Conservation (phyloP, 768 basidiomycete genomes). For the Chalciporus chontae region DNA sequence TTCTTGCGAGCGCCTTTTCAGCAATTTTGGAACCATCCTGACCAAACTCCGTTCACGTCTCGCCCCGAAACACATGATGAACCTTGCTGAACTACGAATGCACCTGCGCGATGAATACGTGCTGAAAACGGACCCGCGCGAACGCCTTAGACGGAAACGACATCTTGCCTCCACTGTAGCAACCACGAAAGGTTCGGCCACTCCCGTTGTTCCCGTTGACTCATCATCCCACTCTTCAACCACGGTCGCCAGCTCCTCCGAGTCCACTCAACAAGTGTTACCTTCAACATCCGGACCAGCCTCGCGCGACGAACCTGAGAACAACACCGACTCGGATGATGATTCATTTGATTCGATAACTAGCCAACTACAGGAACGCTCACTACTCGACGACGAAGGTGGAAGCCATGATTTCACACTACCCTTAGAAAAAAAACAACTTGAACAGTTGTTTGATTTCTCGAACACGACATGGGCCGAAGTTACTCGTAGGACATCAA, state of each 20-base stretch:
- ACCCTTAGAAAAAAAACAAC: not conserved
- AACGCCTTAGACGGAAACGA: conserved; percentile 5
- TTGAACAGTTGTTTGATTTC: not conserved
- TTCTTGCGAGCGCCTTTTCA: no score
- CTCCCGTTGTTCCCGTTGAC: no score
- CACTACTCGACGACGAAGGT: not conserved
- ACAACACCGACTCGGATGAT: no score
- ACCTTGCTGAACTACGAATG: conserved; percentile 29
- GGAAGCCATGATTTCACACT: not conserved
- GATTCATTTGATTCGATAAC: no score
- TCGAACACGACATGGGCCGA: conserved; percentile 1
- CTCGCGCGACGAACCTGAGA: no score
- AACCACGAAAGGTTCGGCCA: not conserved
- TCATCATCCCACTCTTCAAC: no score
- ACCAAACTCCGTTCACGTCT: conserved; percentile 26
- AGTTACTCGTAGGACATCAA: not conserved
- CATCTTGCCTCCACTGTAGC: not conserved
- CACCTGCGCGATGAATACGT: conserved; percentile 27
- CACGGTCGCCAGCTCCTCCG: no score
- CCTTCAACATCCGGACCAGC: no score
- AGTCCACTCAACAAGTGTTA: no score
- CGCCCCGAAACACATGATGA: conserved; percentile 15
- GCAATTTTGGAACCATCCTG: conserved; percentile 20
- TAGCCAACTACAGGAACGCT: not conserved
- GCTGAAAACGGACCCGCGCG: not conserved